phyloP scores from a whole-genome alignment of 768 basidiomycete species.

The Peribolospora kevripleyi region DNA sequence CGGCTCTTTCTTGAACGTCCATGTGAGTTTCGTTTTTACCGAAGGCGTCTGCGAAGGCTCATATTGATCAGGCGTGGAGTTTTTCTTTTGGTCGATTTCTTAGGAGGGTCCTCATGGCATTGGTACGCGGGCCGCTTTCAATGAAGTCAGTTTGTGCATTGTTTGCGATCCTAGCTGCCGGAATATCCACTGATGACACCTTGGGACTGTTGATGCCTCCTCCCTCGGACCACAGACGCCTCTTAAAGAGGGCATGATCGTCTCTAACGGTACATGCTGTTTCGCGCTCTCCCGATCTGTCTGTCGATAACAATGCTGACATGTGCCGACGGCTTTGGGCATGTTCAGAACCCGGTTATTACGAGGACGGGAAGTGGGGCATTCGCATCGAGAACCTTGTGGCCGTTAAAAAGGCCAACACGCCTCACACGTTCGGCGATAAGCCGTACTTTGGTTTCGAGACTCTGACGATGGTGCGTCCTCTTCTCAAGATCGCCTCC shows the following conservation, averaged over 20 bases:
- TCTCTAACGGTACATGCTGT: constrained; percentile 41
- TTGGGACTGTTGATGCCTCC: neutral
- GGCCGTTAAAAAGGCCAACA: constrained; percentile 39
- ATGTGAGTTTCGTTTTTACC: neutral
- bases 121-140: constrained; percentile 20
- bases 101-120: constrained; percentile 51
- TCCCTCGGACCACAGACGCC: constrained; percentile 19
- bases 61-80: neutral
- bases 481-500: neutral
- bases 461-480: constrained; percentile 56
- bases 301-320: neutral
- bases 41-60: neutral
- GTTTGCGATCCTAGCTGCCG: neutral
- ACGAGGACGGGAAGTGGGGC: constrained; percentile 54
- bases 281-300: constrained; percentile 1
- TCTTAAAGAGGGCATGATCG: constrained; percentile 62
- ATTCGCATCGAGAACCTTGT: constrained; percentile 83
- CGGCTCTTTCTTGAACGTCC: constrained; percentile 73
- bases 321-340: neutral
- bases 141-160: constrained; percentile 4
- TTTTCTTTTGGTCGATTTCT: neutral
- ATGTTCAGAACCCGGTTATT: constrained; percentile 10
- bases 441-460: constrained; percentile 71
- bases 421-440: constrained; percentile 52
- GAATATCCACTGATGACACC: neutral